Conservation (phyloP, 495 filamentous ascomycete genomes). For the Penicillium silybi region DNA sequence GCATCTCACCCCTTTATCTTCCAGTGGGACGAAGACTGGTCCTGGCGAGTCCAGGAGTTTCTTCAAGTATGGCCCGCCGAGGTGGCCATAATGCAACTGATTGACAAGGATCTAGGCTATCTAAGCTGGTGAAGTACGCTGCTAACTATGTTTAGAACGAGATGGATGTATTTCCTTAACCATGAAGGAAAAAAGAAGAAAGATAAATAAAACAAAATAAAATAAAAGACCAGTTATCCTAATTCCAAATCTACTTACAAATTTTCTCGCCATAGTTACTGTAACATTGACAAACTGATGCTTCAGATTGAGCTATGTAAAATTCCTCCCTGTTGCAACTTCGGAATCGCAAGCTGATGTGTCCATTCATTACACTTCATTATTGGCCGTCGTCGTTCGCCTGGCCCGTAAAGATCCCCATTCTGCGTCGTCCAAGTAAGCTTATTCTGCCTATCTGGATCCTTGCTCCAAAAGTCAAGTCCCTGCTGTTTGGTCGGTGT, state of each 20-base stretch:
- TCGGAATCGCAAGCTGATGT: slow-evolving; percentile 11
- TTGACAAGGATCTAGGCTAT: slow-evolving; percentile 24
- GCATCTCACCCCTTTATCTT: slow-evolving; percentile 15
- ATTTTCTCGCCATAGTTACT: background rate
- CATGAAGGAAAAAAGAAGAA: background rate
- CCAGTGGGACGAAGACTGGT: slow-evolving; percentile 27
- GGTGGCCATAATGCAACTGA: slow-evolving; percentile 23
- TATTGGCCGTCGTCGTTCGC: slow-evolving; percentile 7
- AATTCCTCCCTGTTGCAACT: slow-evolving; percentile 6
- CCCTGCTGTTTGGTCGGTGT: slow-evolving; percentile 9
- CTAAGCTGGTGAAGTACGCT: slow-evolving; percentile 16
- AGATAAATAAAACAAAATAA: background rate
- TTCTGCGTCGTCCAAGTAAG: slow-evolving; percentile 15
- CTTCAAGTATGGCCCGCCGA: slow-evolving; percentile 28
- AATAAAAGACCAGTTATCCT: background rate
- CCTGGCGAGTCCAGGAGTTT: slow-evolving; percentile 24
- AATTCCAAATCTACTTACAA: background rate
- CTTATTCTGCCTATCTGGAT: background rate
- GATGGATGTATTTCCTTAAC: background rate
- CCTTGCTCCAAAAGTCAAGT: slow-evolving; percentile 4
- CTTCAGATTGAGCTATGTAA: slow-evolving; percentile 1
- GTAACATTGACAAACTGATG: background rate
- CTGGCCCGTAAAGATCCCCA: slow-evolving; percentile 9
- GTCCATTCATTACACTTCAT: slow-evolving; percentile 18
- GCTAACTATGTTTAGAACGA: slow-evolving; percentile 6